Percentiles rank a stretch among this genome's conserved stretches.
These are phyloP conservation scores for Ceratobasidium sp. DNA, from an alignment of 1,284 basidiomycete genomes.

Conservation along the genomic window DNA sequence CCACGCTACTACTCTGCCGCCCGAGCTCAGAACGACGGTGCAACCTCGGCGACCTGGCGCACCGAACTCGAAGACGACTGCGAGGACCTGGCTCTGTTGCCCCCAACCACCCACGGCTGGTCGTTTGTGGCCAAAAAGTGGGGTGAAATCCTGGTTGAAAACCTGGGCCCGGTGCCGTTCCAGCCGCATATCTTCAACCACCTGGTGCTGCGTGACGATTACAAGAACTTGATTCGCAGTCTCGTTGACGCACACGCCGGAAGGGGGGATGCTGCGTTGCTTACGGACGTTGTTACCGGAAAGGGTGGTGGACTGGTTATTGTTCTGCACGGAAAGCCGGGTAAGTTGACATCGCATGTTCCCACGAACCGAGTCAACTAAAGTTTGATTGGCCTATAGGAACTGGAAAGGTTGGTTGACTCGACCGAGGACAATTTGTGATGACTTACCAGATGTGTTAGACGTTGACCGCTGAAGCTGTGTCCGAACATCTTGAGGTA, in stretches of 20 bases:
- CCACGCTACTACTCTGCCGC: slow-evolving; percentile 32
- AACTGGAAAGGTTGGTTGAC: slow-evolving; percentile 29
- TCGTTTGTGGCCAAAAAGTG: slow-evolving; percentile 39
- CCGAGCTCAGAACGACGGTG: slow-evolving; percentile 33
- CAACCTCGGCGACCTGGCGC: slow-evolving; percentile 22
- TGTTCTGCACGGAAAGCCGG: slow-evolving; percentile 29
- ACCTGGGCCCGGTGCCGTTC: slow-evolving; percentile 29
- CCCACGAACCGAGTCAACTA: background rate
- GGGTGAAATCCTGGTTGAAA: slow-evolving; percentile 38
- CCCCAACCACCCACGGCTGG: slow-evolving; percentile 36
- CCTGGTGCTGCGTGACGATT: slow-evolving; percentile 35
- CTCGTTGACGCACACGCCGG: slow-evolving; percentile 33
- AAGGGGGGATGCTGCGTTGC: slow-evolving; percentile 19
- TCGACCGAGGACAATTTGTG: background rate
- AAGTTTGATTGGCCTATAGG: background rate
- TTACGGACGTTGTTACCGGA: slow-evolving; percentile 33
- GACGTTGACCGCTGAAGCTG: slow-evolving; percentile 48
- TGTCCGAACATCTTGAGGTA: slow-evolving; percentile 46
- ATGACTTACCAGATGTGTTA: slow-evolving; percentile 42
- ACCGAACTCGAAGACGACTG: slow-evolving; percentile 31
- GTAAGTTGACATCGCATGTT: background rate
- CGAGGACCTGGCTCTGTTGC: slow-evolving; percentile 40
- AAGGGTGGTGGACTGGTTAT: slow-evolving; percentile 40
- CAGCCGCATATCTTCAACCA: slow-evolving; percentile 37
- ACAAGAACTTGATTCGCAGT: slow-evolving; percentile 37